Conservation (phyloP, 495 filamentous ascomycete genomes). For the Staphylotrichum longicolle region DNA sequence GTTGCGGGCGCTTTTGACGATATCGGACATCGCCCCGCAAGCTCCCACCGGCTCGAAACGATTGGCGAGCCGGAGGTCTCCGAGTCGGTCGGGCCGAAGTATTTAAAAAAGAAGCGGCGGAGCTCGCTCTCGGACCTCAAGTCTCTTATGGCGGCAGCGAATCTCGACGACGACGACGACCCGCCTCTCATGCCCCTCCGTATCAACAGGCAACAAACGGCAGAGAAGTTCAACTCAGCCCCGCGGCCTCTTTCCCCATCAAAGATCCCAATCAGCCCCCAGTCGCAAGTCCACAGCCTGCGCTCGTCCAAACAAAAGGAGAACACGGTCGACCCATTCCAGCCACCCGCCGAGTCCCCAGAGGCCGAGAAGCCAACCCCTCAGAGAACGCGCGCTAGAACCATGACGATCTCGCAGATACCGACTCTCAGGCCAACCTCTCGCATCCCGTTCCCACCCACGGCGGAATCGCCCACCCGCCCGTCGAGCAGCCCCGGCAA, state of each 20-base stretch:
- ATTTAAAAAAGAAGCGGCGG: slow-evolving; percentile 73
- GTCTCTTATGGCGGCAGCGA: slow-evolving; percentile 51
- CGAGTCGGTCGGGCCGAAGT: slow-evolving; percentile 40
- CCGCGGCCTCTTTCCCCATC: slow-evolving; percentile 41
- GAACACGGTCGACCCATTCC: slow-evolving; percentile 36
- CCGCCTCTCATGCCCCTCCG: slow-evolving; percentile 41
- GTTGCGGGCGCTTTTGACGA: slow-evolving; percentile 63
- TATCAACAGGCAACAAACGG: slow-evolving; percentile 56
- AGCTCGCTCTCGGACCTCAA: slow-evolving; percentile 91
- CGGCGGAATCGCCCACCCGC: slow-evolving; percentile 32
- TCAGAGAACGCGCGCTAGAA: slow-evolving; percentile 38
- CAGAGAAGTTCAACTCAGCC: slow-evolving; percentile 56
- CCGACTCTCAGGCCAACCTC: slow-evolving; percentile 41
- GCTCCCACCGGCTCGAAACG: slow-evolving; percentile 48
- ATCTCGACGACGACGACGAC: slow-evolving; percentile 32
- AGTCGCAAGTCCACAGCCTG: slow-evolving; percentile 26
- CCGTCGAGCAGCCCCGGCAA: slow-evolving; percentile 41
- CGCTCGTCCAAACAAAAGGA: slow-evolving; percentile 46
- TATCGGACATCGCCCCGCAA: slow-evolving; percentile 41
- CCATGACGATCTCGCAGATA: slow-evolving; percentile 48
- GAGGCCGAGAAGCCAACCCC: slow-evolving; percentile 16
- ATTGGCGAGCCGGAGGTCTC: slow-evolving; percentile 49
- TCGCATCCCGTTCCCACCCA: slow-evolving; percentile 25
- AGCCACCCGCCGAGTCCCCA: slow-evolving; percentile 16
- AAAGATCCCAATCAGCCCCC: slow-evolving; percentile 46